phyloP scores from a whole-genome alignment of 1,284 basidiomycete species.

The Sporisorium scitamineum region DNA sequence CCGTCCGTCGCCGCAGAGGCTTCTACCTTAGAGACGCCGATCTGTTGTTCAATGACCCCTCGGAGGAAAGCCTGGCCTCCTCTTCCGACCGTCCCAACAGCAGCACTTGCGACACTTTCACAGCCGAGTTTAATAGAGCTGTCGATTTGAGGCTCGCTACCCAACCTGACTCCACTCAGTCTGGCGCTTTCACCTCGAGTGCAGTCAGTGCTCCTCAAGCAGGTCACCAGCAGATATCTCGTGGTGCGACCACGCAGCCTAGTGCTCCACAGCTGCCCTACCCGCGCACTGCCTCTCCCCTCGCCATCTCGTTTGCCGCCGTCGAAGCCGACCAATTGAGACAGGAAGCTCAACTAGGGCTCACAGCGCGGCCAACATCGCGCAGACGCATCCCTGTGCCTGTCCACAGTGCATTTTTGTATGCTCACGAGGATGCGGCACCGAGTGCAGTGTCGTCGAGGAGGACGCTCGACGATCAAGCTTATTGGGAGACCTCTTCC shows the following conservation, averaged over 20 bases:
- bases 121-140: constrained; percentile 30
- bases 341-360: constrained; percentile 3
- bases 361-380: background rate
- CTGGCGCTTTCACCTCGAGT: background rate
- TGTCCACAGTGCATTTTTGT: background rate
- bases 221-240: background rate
- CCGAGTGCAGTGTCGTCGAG: background rate
- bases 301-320: constrained; percentile 22
- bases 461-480: background rate
- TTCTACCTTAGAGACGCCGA: constrained; percentile 26
- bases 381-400: constrained; percentile 6
- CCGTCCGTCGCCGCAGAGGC: constrained; percentile 28
- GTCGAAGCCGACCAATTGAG: background rate
- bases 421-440: background rate
- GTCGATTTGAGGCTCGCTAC: constrained; percentile 30
- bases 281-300: constrained; percentile 35
- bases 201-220: background rate
- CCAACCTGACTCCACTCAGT: constrained; percentile 10
- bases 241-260: background rate
- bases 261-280: constrained; percentile 33
- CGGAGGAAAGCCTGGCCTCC: background rate
- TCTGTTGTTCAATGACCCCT: constrained; percentile 4
- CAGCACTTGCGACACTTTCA: constrained; percentile 21
- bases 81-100: constrained; percentile 1
- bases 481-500: background rate